A percentile compares a stretch with the other conserved stretches of the same genome.
These are phyloP conservation scores for Pleurotus sapidus DNA, from an alignment of 768 basidiomycete species.

Conservation along the genomic window DNA sequence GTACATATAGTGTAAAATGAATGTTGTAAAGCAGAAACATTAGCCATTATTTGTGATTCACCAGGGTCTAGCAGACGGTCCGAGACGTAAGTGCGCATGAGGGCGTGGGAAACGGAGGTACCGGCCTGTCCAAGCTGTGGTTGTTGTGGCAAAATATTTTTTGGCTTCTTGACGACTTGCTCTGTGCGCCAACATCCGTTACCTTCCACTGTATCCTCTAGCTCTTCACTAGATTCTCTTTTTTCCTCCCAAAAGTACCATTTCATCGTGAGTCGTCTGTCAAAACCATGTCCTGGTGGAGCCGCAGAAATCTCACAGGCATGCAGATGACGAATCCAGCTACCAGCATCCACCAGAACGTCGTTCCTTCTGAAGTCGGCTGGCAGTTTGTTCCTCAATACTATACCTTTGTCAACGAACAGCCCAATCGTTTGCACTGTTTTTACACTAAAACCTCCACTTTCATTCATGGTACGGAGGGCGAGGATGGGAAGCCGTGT, in stretches of 20 bases:
- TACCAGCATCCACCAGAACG: slow-evolving; percentile 47
- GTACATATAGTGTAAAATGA: too few species aligned
- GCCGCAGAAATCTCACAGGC: not conserved
- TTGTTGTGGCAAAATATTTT: slow-evolving; percentile 21
- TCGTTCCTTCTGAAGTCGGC: slow-evolving; percentile 92
- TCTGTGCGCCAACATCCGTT: slow-evolving; percentile 19
- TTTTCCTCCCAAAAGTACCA: slow-evolving; percentile 28
- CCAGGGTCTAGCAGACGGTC: too few species aligned
- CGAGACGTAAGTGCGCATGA: too few species aligned
- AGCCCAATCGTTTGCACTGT: slow-evolving; percentile 94
- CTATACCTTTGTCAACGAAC: slow-evolving; percentile 98
- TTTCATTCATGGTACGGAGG: slow-evolving; percentile 96
- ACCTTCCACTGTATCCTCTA: slow-evolving; percentile 22
- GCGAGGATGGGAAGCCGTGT: slow-evolving; percentile 88
- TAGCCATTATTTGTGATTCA: too few species aligned
- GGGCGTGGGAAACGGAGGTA: too few species aligned
- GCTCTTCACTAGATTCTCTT: slow-evolving; percentile 27
- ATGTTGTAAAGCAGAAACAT: too few species aligned
- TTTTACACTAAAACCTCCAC: slow-evolving; percentile 99
- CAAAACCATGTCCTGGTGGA: not conserved
- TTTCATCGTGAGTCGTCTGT: slow-evolving; percentile 17
- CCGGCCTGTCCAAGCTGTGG: too few species aligned
- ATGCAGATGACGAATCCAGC: slow-evolving; percentile 32
- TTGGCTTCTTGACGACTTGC: slow-evolving; percentile 28
- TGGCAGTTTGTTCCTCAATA: slow-evolving; percentile 99